A percentile compares a stretch with the other conserved stretches of the same genome.
Evolutionary conservation across 768 basidiomycete species (phyloP).

Genomic region (Termitomyces sp.): DNA sequence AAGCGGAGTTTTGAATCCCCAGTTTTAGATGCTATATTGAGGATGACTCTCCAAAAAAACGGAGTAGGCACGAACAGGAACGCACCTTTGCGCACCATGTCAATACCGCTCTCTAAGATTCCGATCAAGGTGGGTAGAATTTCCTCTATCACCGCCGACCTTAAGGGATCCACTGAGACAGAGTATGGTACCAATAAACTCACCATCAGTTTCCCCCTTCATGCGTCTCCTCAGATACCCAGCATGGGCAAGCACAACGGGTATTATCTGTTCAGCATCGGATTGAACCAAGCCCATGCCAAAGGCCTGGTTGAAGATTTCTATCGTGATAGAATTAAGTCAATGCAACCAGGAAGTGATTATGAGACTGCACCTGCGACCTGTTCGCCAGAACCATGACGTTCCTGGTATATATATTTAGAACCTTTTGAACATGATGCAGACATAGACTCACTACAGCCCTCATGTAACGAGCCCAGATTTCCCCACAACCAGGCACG

Average conservation of each 20-base stretch:
- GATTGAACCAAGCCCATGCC: conserved; percentile 47
- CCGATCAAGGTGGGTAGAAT: conserved; percentile 47
- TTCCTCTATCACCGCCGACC: conserved; percentile 34
- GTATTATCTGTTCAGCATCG: conserved; percentile 62
- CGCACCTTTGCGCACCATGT: conserved; percentile 54
- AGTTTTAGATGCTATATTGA: conserved; percentile 43
- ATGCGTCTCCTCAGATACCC: conserved; percentile 56
- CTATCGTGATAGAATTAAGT: conserved; percentile 27
- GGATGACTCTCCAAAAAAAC: not conserved
- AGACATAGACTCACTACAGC: conserved; percentile 43
- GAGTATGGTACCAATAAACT: not conserved
- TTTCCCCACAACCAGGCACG: conserved; percentile 69
- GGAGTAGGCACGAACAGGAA: not conserved
- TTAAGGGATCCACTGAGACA: not conserved
- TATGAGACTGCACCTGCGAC: not conserved
- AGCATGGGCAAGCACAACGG: conserved; percentile 58
- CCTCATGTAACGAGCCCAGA: conserved; percentile 77
- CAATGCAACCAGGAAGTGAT: not conserved
- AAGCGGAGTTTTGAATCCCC: conserved; percentile 78
- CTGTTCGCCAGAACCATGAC: conserved; percentile 22
- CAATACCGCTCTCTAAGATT: conserved; percentile 60
- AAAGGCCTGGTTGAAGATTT: conserved; percentile 54
- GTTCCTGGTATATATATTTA: conserved; percentile 33
- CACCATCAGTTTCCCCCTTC: conserved; percentile 41
- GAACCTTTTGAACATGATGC: not conserved